phyloP scores from a whole-genome alignment of 352 stramenopile species.

The Phytophthora pini region DNA sequence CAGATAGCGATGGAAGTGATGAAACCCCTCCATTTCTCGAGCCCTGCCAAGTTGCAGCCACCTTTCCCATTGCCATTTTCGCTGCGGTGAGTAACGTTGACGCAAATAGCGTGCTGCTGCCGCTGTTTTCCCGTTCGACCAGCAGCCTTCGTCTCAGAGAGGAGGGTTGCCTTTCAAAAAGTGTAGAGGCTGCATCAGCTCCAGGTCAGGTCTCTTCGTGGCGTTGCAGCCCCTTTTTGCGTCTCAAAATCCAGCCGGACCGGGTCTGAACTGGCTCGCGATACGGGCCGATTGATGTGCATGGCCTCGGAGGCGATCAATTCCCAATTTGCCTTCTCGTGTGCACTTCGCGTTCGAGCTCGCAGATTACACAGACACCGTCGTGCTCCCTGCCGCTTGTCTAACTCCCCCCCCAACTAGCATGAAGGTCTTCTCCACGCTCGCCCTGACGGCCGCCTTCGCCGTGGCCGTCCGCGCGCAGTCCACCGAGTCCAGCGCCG shows the following conservation, averaged over 20 bases:
- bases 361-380: constrained; percentile 38
- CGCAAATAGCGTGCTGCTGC: background rate
- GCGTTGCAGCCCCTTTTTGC: constrained; percentile 15
- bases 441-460: constrained; percentile 33
- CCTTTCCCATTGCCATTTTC: background rate
- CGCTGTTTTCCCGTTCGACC: constrained; percentile 1
- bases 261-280: constrained; percentile 28
- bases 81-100: background rate
- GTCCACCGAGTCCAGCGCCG: constrained; percentile 36
- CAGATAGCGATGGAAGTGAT: too few relatives aligned
- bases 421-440: constrained; percentile 45
- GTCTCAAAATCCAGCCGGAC: constrained; percentile 29
- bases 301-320: constrained; percentile 9
- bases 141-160: constrained; percentile 19
- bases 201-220: constrained; percentile 15
- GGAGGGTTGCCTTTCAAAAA: constrained; percentile 9
- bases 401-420: background rate
- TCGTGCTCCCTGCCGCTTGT: background rate
- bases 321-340: constrained; percentile 50
- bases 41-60: constrained; percentile 3
- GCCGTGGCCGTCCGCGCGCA: constrained; percentile 19
- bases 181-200: constrained; percentile 7
- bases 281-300: constrained; percentile 20
- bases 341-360: constrained; percentile 28
- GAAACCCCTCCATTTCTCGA: background rate